phyloP scores from a whole-genome alignment of 2,329 filamentous ascomycete genomes.

The Trichoderma simmonsii region DNA sequence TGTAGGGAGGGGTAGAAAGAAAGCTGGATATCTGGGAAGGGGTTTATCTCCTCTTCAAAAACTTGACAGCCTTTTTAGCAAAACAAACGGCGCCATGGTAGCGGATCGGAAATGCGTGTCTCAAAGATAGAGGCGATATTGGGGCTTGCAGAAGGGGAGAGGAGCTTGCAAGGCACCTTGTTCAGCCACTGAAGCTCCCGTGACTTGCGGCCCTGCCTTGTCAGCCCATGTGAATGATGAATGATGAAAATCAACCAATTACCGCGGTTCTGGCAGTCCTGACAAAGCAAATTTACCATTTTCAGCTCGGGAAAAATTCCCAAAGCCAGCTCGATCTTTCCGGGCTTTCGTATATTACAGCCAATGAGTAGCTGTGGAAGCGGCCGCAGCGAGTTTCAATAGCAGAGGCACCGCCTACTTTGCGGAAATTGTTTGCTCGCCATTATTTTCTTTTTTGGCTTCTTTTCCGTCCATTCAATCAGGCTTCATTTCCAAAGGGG shows the following conservation, averaged over 20 bases:
- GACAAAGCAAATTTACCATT: neutral
- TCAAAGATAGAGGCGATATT: neutral
- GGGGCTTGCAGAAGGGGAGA: neutral
- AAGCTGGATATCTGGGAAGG: neutral
- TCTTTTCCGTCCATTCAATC: neutral
- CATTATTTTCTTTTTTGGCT: neutral
- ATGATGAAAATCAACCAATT: neutral
- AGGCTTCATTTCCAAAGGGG: neutral
- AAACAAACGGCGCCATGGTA: neutral
- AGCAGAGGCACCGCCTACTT: neutral
- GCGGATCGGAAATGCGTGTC: slow-evolving; percentile 12
- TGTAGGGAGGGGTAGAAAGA: neutral
- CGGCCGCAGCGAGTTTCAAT: neutral
- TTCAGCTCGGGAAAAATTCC: neutral
- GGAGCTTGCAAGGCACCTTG: neutral
- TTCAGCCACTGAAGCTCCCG: slow-evolving; percentile 5
- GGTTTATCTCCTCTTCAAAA: neutral
- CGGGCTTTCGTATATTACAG: neutral
- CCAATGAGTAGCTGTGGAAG: neutral
- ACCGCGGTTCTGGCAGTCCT: neutral
- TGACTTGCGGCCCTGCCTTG: neutral
- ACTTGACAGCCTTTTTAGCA: neutral
- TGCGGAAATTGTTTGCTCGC: neutral
- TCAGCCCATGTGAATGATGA: neutral
- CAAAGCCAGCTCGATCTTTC: neutral